Conservation (phyloP, 2,329 filamentous ascomycete species). For the Xylaria arbuscula region DNA sequence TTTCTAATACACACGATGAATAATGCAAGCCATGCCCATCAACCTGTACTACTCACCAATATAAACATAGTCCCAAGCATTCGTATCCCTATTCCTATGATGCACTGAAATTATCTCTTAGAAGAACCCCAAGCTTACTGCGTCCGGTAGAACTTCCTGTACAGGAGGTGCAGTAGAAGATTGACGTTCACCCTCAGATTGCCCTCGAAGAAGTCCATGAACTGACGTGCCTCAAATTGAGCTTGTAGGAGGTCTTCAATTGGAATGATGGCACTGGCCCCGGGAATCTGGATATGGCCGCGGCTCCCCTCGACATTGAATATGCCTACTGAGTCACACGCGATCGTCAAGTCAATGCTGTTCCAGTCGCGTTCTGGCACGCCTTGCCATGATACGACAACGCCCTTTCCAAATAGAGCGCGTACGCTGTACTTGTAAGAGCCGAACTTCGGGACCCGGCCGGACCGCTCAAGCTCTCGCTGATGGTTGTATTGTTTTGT, state of each 20-base stretch:
- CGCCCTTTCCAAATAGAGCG: slow-evolving; percentile 89
- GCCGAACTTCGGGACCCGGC: slow-evolving; percentile 95
- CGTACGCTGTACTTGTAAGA: slow-evolving; percentile 97
- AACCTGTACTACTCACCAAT: slow-evolving; percentile 36
- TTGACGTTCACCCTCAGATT: slow-evolving; percentile 93
- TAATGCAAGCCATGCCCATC: slow-evolving; percentile 38
- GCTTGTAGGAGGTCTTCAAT: slow-evolving; percentile 95
- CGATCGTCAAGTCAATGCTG: slow-evolving; percentile 93
- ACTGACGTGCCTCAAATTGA: slow-evolving; percentile 96
- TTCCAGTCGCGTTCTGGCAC: slow-evolving; percentile 87
- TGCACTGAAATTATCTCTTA: not conserved
- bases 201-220: slow-evolving; percentile 92
- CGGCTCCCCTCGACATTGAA: slow-evolving; percentile 92
- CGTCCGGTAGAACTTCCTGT: slow-evolving; percentile 96
- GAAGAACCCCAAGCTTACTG: slow-evolving; percentile 57
- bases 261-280: slow-evolving; percentile 86
- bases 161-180: slow-evolving; percentile 92
- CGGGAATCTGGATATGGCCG: slow-evolving; percentile 95
- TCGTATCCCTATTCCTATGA: slow-evolving; percentile 26
- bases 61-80: slow-evolving; percentile 26
- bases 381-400: slow-evolving; percentile 90
- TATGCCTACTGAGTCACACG: slow-evolving; percentile 90
- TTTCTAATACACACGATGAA: slow-evolving; percentile 35
- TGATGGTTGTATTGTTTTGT: slow-evolving; percentile 99
- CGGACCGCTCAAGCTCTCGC: slow-evolving; percentile 90